These are phyloP conservation scores for Aristolochia californica DNA, from an alignment of 164 flowering plant species.

Conservation along the genomic window DNA sequence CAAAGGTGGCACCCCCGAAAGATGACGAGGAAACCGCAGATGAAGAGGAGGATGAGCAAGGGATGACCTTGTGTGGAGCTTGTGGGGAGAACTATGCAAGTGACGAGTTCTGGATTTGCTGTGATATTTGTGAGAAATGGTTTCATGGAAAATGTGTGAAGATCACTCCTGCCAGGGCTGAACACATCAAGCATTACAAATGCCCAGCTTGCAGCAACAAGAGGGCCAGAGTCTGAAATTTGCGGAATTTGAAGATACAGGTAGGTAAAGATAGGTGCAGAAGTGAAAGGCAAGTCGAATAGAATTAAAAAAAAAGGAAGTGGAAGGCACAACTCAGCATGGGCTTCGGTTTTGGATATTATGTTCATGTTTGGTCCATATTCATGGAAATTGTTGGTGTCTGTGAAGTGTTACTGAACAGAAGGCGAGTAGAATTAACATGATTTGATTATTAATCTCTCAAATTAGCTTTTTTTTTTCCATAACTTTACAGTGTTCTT, in stretches of 20 bases:
- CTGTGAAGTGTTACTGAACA: neutral
- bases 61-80: conserved; percentile 60
- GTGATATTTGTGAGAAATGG: conserved; percentile 75
- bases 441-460: too few relatives aligned
- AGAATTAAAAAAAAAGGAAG: neutral
- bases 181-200: conserved; percentile 78
- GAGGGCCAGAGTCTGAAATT: conserved; percentile 40
- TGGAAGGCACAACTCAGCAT: conserved; percentile 5
- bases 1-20: conserved; percentile 34
- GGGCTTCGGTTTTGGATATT: neutral
- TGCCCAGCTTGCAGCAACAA: conserved; percentile 80
- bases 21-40: conserved; percentile 45
- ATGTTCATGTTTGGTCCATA: neutral
- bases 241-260: neutral
- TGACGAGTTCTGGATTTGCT: conserved; percentile 77
- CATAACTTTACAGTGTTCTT: too few relatives aligned
- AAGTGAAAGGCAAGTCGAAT: neutral
- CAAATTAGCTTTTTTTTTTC: too few relatives aligned
- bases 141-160: conserved; percentile 82
- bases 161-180: conserved; percentile 80
- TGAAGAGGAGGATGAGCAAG: conserved; percentile 67
- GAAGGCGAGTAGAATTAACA: neutral
- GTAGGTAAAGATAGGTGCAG: neutral
- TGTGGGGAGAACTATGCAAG: conserved; percentile 57
- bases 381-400: neutral